Conservation (phyloP, 1,139 yeast genomes). For the Candida frijolesensis region DNA sequence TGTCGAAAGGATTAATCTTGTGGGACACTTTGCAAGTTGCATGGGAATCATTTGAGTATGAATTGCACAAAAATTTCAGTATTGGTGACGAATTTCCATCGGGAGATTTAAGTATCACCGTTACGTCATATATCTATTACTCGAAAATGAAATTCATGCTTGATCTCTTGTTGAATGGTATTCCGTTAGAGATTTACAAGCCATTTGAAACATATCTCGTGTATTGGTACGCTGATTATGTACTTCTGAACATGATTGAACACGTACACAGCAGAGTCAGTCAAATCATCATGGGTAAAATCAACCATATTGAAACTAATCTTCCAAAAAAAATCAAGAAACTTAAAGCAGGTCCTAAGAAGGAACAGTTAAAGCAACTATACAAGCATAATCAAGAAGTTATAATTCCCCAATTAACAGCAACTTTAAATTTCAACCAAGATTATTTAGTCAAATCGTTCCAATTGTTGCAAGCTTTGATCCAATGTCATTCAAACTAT, state of each 20-base stretch:
- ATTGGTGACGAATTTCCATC: slow-evolving; percentile 36
- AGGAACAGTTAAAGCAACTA: slow-evolving; percentile 31
- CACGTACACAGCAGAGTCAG: slow-evolving; percentile 53
- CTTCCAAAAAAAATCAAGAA: slow-evolving; percentile 54
- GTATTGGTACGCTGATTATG: slow-evolving; percentile 66
- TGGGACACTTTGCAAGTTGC: slow-evolving; percentile 85
- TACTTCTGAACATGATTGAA: slow-evolving; percentile 49
- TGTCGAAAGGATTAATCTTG: slow-evolving; percentile 52
- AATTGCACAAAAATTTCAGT: slow-evolving; percentile 30
- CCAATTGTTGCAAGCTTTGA: slow-evolving; percentile 37
- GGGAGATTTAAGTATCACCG: slow-evolving; percentile 45
- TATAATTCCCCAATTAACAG: slow-evolving; percentile 27
- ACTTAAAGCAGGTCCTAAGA: slow-evolving; percentile 45
- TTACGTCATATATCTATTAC: slow-evolving; percentile 69
- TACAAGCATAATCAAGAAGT: slow-evolving; percentile 21
- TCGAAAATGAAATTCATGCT: slow-evolving; percentile 71
- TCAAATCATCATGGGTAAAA: slow-evolving; percentile 37
- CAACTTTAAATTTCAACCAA: slow-evolving; percentile 20
- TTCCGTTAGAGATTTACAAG: slow-evolving; percentile 75
- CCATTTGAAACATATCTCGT: slow-evolving; percentile 69
- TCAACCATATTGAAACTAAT: slow-evolving; percentile 29
- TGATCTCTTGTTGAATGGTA: slow-evolving; percentile 71
- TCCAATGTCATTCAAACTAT: slow-evolving; percentile 25
- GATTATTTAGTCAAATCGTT: slow-evolving; percentile 33
- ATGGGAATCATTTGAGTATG: slow-evolving; percentile 55